Base-by-base conservation (phyloP, 345 rosid species). In the Gossypium mustelinum region DNA sequence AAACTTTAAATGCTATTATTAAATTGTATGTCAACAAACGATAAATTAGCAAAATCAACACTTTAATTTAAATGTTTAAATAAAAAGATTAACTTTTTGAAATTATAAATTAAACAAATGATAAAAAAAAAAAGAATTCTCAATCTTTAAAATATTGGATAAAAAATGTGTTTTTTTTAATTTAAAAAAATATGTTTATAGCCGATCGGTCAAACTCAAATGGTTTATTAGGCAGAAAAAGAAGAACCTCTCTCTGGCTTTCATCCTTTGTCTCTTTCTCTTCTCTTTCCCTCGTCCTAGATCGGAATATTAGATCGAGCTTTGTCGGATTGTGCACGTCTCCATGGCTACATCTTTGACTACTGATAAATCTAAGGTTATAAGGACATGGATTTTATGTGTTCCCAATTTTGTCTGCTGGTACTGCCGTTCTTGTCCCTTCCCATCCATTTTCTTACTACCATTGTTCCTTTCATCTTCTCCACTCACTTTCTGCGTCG, bases 341-440 rank as follows among this genome's bases (percentile, higher is more conserved):
- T 29, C 72, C 72, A 75, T 75, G 77, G 77, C 68, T 72, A 13
- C 65, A 57, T 14, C 62, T 74, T 64, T 54, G 64, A 63, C 70
- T 22, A 13, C 71, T 2, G 11, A 66, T 72, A 75, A 66, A 66
- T 75, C 56, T 65, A 75, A 52, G 44, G 16, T 72, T 39, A 43
- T n/a, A 70, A 62, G 51, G n/a, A 22, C 3, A 54, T 45, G 44
- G 65, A n/a, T 74, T 52, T 44, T 10, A n/a, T 11, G 43, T 58
- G 25, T 43, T 45, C n/a, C 72, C 13, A 54, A 47, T 0, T 66
- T 41, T 81, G 85, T 78, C 83, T 80, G 81, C 73, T 29, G 81
- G 65, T 61, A 55, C 20, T 39, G 63, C 14, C 18, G 41, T n/a
- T 18, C 29, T 43, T 76, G 73, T 78, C 34, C 68, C 76, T 54